Conservation (phyloP, 345 rosid genomes). For the Abelmoschus esculentus region DNA sequence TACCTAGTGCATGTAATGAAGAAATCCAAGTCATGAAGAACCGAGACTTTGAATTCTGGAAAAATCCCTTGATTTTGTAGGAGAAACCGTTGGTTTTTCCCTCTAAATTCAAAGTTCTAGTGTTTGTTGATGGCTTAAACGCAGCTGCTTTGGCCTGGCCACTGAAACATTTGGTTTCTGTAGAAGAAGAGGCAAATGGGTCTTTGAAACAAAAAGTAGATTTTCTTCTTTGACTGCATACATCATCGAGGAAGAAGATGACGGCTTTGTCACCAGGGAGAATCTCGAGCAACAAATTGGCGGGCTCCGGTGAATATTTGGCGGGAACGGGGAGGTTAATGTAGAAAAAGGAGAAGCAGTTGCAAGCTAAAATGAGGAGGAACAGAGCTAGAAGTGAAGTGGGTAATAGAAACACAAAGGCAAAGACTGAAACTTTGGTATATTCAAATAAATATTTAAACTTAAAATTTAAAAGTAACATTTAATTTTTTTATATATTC, state of each 20-base stretch:
- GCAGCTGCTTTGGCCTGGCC: constrained; percentile 16
- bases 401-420: constrained; percentile 39
- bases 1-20: constrained; percentile 46
- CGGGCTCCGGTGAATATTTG: constrained; percentile 21
- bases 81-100: constrained; percentile 36
- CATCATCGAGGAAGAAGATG: constrained; percentile 27
- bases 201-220: constrained; percentile 25
- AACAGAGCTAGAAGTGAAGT: constrained; percentile 22
- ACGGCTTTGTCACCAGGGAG: constrained; percentile 15
- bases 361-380: constrained; percentile 48
- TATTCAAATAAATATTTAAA: no score
- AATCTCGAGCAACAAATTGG: constrained; percentile 19
- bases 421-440: constrained; percentile 28
- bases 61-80: constrained; percentile 33
- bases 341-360: constrained; percentile 65
- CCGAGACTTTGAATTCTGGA: constrained; percentile 34
- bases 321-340: constrained; percentile 39
- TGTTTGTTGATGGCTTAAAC: background rate
- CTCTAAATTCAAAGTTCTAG: constrained; percentile 17
- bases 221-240: constrained; percentile 46
- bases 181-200: constrained; percentile 26
- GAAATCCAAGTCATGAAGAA: constrained; percentile 98
- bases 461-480: no score
- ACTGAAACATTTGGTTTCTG: constrained; percentile 16
- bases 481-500: no score